phyloP scores from a whole-genome alignment of 371 early-diverging fungal genomes.

The Quaeritorhiza haematococci region DNA sequence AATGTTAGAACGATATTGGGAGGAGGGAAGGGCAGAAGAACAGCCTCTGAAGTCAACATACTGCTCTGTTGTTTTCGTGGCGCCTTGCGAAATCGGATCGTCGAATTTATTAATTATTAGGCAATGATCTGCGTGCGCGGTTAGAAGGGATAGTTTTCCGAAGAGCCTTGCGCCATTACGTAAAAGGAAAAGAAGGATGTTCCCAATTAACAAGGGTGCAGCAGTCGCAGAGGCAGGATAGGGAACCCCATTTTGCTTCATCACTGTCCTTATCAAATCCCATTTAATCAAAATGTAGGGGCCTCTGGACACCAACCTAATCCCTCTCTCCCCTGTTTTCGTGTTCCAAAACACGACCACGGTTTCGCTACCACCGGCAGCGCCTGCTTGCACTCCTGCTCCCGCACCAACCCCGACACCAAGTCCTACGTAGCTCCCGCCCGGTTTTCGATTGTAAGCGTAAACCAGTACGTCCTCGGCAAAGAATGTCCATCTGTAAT shows the following conservation, averaged over 20 bases:
- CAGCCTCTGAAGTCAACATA: background rate
- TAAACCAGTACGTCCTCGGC: conserved; percentile 41
- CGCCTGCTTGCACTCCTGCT: too few relatives aligned
- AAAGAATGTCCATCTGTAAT: conserved; percentile 42
- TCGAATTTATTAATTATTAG: conserved; percentile 34
- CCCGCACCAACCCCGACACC: background rate
- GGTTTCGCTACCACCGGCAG: conserved; percentile 30
- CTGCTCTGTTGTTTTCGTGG: conserved; percentile 2
- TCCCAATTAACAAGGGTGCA: too few relatives aligned
- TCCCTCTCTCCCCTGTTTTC: conserved; percentile 34
- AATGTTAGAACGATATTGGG: background rate
- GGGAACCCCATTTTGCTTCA: too few relatives aligned
- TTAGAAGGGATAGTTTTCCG: conserved; percentile 25
- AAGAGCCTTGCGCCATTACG: too few relatives aligned
- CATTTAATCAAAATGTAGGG: too few relatives aligned
- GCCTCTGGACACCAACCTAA: too few relatives aligned
- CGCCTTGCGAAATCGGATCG: conserved; percentile 15
- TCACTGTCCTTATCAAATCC: too few relatives aligned
- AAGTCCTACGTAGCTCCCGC: too few relatives aligned
- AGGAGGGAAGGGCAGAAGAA: conserved; percentile 13
- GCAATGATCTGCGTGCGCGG: conserved; percentile 33
- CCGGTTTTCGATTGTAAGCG: conserved; percentile 27
- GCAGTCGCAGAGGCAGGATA: too few relatives aligned
- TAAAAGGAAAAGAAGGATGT: too few relatives aligned
- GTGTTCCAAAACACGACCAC: conserved; percentile 44